Evolutionary conservation across 805 yeast species (phyloP).

Genomic region (Tanozyma kutaoensis): DNA sequence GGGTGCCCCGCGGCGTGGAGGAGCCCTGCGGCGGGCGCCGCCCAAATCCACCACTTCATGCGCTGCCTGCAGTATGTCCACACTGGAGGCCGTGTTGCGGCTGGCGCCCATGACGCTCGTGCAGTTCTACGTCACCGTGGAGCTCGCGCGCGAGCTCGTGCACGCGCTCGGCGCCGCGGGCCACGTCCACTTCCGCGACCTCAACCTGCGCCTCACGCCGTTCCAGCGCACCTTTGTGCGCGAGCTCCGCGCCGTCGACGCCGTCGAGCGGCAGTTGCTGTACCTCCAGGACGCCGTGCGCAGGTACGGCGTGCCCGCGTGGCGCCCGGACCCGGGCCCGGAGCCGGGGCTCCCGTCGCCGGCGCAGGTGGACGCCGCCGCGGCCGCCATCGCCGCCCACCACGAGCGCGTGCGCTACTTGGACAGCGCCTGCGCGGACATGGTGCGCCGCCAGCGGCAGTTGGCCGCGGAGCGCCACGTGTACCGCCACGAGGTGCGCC

Average conservation of each 20-base stretch:
- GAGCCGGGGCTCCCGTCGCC: no score
- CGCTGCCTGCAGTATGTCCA: no score
- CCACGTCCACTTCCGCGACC: slow-evolving; percentile 30
- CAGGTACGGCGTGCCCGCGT: slow-evolving; percentile 14
- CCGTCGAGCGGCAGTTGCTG: slow-evolving; percentile 15
- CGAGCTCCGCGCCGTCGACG: slow-evolving; percentile 26
- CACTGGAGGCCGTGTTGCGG: slow-evolving; percentile 25
- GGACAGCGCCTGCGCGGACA: no score
- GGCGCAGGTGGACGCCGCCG: no score
- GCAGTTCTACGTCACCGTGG: slow-evolving; percentile 34
- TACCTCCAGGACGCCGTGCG: slow-evolving; percentile 15
- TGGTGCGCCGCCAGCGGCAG: no score
- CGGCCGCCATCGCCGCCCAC: no score
- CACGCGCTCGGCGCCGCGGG: slow-evolving; percentile 23
- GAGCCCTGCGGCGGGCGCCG: no score
- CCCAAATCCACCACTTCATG: no score
- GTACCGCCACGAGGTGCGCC: no score
- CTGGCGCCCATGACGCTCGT: slow-evolving; percentile 37
- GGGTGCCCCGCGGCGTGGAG: no score
- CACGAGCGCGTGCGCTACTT: no score
- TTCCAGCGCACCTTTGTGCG: slow-evolving; percentile 32
- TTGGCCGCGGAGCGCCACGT: no score
- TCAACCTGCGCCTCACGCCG: slow-evolving; percentile 32
- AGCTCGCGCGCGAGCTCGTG: slow-evolving; percentile 29
- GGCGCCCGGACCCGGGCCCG: slow-evolving; percentile 6